Evolutionary conservation across 2,329 filamentous ascomycete genomes (phyloP), one percentile per base, ranked within the genome.

Genomic region (Nothomitra cinnamomea): DNA sequence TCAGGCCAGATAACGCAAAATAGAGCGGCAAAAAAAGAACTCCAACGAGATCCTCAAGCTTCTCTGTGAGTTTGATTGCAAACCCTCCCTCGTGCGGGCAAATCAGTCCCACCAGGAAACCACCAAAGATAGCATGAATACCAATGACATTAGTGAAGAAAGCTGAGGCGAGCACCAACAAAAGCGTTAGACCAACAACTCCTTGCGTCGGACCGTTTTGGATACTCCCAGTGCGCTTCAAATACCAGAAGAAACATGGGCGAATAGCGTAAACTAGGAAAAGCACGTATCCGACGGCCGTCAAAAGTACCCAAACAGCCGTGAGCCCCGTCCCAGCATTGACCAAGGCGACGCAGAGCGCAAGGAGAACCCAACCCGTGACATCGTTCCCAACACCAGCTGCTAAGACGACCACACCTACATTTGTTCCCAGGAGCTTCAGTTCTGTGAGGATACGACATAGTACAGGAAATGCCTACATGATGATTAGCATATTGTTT

Each of bases 301-400:
- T 80, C 12, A 96, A 74, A 4, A 96, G 70, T 4, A 95, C 87
- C 69, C 80, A 96, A 0, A 96, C 74, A 0, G 90, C 88, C 0
- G 87, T 82, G 19, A 96, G 66, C 0, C 90, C 90, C 45, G 77
- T 83, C 15, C 80, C 81, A 28, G 89, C 87, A 63, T 96, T 96
- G 61, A 95, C 89, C 24, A 96, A 75, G 0, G 90, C 86, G 35
- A 96, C 89, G 60, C 90, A 95, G 25, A 96, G 81, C 0, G 90
- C 90, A 22, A 96, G 80, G 15, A 96, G 72, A 58, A 95, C 83
- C 90, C 90, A 96, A 55, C 87, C 86, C 2, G 84, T 79, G 15
- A 92, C 87, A 63, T 96, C 90, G 64, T 96, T 95, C 1, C 87
- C 87, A 13, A 95, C 88, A 52, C 90, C 90, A 4, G 89, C 89